Evolutionary conservation across 176 grass and related monocot genomes (phyloP).

Genomic region (Chloris gayana): DNA sequence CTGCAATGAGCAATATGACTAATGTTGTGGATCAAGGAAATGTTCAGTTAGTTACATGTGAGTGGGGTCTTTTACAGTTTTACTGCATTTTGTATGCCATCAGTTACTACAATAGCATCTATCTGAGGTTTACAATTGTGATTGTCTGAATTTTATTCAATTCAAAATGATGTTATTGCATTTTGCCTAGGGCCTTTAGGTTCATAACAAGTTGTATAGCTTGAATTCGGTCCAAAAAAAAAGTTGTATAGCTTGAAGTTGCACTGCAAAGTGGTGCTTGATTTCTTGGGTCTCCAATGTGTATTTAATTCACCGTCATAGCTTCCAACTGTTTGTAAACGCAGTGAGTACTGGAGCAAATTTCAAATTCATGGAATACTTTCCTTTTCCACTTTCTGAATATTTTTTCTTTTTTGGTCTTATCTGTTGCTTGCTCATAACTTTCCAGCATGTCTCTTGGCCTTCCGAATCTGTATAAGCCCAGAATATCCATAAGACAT

Average conservation of each 20-base stretch:
- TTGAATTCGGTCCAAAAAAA: too few species aligned
- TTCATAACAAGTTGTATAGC: neutral
- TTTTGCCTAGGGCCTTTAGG: neutral
- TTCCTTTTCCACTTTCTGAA: neutral
- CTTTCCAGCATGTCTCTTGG: neutral
- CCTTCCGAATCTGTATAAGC: neutral
- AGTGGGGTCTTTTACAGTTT: neutral
- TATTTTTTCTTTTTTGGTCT: too few species aligned
- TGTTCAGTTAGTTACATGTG: neutral
- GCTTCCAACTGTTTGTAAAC: neutral
- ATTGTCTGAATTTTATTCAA: neutral
- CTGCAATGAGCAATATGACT: too few species aligned
- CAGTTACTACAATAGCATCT: neutral
- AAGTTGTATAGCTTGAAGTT: neutral
- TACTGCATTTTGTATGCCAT: conserved; percentile 11
- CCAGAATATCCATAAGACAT: neutral
- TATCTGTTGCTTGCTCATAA: neutral
- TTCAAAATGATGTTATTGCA: neutral
- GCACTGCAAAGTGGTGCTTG: neutral
- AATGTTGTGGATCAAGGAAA: neutral
- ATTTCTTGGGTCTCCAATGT: neutral
- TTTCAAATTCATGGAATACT: neutral
- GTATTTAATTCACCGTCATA: neutral
- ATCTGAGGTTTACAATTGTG: neutral
- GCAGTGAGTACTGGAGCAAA: neutral